A percentile compares a stretch with the other conserved stretches of the same genome.
These are phyloP conservation scores for Cantharellus anzutake DNA, from an alignment of 768 basidiomycete species.

Conservation along the genomic window DNA sequence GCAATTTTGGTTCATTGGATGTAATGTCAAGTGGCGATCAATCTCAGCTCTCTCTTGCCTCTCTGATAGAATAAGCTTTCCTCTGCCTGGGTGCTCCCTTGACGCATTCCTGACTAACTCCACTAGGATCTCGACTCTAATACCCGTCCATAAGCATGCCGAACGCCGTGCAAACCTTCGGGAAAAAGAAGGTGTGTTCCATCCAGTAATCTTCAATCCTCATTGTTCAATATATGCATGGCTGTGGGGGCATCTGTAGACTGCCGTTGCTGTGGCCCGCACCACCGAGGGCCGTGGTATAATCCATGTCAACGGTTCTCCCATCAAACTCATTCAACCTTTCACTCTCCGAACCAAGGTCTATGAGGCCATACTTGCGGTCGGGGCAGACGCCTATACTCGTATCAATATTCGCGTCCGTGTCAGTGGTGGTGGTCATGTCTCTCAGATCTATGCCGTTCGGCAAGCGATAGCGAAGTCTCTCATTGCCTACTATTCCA, in stretches of 20 bases:
- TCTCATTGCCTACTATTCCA: constrained; percentile 93
- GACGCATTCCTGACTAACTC: no score
- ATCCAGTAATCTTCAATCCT: not conserved
- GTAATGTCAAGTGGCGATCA: no score
- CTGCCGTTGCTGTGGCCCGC: constrained; percentile 94
- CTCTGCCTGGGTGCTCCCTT: no score
- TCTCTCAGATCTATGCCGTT: constrained; percentile 96
- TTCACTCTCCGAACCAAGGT: constrained; percentile 95
- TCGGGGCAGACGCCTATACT: constrained; percentile 73
- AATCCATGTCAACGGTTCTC: constrained; percentile 91
- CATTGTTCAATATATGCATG: not conserved
- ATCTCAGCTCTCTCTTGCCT: no score
- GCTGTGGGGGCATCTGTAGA: constrained; percentile 27
- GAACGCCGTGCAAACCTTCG: constrained; percentile 96
- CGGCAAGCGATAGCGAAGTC: constrained; percentile 98
- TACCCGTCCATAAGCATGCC: no score
- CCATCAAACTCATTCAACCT: constrained; percentile 88
- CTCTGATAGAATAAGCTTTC: no score
- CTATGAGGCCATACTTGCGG: constrained; percentile 91
- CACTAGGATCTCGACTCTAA: no score
- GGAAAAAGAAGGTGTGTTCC: constrained; percentile 80
- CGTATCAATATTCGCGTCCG: constrained; percentile 91
- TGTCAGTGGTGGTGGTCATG: constrained; percentile 98
- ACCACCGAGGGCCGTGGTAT: constrained; percentile 92
- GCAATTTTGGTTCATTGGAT: no score